A percentile compares a stretch with the other conserved stretches of the same genome.
These are phyloP conservation scores for Cryphonectria carpinicola DNA, from an alignment of 2,329 filamentous ascomycete species.

Conservation along the genomic window DNA sequence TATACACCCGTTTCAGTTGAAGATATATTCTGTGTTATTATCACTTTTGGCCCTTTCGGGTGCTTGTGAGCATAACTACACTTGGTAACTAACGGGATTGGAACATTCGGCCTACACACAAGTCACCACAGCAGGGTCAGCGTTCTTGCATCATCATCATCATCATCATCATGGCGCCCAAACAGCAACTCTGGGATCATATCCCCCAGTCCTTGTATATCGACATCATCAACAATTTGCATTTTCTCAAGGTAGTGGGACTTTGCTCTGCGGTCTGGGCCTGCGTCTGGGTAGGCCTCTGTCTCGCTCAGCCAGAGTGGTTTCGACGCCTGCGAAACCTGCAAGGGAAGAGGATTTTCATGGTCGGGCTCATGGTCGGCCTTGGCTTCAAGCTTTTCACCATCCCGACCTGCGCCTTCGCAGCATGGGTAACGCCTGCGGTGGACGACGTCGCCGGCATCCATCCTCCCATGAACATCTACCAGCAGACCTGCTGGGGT, in stretches of 20 bases:
- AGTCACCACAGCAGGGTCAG: neutral
- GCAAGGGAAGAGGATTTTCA: conserved; percentile 28
- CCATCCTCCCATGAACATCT: conserved; percentile 28
- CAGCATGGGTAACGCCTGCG: conserved; percentile 30
- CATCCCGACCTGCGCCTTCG: conserved; percentile 28
- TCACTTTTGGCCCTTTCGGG: neutral
- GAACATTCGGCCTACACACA: too few species aligned
- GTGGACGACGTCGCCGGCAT: conserved; percentile 32
- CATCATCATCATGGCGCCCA: conserved; percentile 6
- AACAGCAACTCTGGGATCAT: neutral
- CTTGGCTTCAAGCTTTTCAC: conserved; percentile 31
- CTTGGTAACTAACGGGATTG: too few species aligned
- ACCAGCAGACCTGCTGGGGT: conserved; percentile 34
- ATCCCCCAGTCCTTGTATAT: neutral
- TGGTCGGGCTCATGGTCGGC: conserved; percentile 31
- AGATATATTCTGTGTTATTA: neutral
- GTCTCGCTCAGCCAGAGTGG: conserved; percentile 3
- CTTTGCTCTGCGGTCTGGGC: neutral
- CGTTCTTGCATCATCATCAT: neutral
- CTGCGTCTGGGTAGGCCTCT: neutral
- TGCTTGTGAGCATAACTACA: neutral
- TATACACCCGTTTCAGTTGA: neutral
- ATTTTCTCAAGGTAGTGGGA: neutral
- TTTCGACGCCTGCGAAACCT: conserved; percentile 16
- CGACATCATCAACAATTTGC: neutral